Evolutionary conservation across 805 yeast genomes (phyloP), one percentile per base, ranked within the genome.

Genomic region (Hanseniaspora meyeri): DNA sequence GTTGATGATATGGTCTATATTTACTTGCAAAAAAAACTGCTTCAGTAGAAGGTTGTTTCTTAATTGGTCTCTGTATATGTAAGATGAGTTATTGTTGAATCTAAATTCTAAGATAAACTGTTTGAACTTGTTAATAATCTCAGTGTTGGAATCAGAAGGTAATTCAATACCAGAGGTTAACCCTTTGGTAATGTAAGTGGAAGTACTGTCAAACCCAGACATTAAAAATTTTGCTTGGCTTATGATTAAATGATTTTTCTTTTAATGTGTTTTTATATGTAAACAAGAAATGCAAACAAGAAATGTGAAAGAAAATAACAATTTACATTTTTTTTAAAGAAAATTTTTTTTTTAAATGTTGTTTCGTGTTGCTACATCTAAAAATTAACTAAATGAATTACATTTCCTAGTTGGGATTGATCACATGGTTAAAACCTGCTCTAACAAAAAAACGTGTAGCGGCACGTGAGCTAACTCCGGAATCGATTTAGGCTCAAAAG

Each of bases 51-150:
- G 72, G 68, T 90, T 88, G 64, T 88, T 95, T 62, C 96, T 76
- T 56, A 93, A 74, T 67, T 90, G 96, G 64, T 90, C 96, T 74
- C 95, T 77, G 73, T 91, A 91, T 42, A 89, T 74, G 68, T 86
- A 93, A 66, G 81, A 84, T 58, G 87, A 79, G 65, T 86, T 85
- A 19, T 32, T 46, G 38, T 43, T 43, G 20, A 87, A 77, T 70
- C 95, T 79, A 70, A 88, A 93, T 67, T 89, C 95, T 55, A 88
- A 73, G 43, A 93, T 78, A 69, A 93, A 93, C 62, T 80, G 76
- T 61, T 83, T 81, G 74, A 91, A 90, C 2, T 89, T 85, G 62
- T 81, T 81, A 64, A 81, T 77, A 63, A 85, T 76, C 68, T 84
- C 93, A 55, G 82, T 80, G 67, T 77, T 77, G 52, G 83, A 76